phyloP scores from a whole-genome alignment of 768 basidiomycete species.

The Lactarius evosmus region DNA sequence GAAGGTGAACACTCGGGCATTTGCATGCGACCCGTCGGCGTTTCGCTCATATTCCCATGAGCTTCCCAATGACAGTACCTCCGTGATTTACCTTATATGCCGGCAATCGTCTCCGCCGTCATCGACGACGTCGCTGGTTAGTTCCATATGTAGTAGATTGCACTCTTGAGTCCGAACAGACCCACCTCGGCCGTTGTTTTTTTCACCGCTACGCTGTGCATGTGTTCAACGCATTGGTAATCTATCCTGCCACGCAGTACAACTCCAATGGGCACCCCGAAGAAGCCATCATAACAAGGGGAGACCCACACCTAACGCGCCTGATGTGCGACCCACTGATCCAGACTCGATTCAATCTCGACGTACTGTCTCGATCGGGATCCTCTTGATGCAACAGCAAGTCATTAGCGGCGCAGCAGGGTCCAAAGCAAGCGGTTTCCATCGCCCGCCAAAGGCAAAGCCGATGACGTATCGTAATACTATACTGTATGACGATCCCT shows the following conservation, averaged over 20 bases:
- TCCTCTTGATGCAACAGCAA: background rate
- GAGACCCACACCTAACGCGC: no score
- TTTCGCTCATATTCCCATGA: background rate
- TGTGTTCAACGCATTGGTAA: background rate
- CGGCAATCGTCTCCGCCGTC: background rate
- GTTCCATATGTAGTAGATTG: conserved; percentile 2
- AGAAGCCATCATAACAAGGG: no score
- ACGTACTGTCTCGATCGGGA: background rate
- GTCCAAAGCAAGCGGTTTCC: background rate
- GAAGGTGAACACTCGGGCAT: background rate
- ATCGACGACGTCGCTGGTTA: background rate
- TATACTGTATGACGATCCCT: background rate
- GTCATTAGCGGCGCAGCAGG: background rate
- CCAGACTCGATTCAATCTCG: background rate
- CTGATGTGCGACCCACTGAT: background rate
- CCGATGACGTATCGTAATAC: background rate
- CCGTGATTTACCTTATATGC: conserved; percentile 2
- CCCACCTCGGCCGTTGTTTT: background rate
- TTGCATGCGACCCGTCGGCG: conserved; percentile 3
- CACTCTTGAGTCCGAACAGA: background rate
- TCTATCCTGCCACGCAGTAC: background rate
- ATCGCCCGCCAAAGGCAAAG: background rate
- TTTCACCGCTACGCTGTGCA: background rate
- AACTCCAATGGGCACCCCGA: background rate
- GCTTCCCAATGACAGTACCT: conserved; percentile 2